Evolutionary conservation across 257 asterid genomes (phyloP).

Genomic region (Agastache rugosa): DNA sequence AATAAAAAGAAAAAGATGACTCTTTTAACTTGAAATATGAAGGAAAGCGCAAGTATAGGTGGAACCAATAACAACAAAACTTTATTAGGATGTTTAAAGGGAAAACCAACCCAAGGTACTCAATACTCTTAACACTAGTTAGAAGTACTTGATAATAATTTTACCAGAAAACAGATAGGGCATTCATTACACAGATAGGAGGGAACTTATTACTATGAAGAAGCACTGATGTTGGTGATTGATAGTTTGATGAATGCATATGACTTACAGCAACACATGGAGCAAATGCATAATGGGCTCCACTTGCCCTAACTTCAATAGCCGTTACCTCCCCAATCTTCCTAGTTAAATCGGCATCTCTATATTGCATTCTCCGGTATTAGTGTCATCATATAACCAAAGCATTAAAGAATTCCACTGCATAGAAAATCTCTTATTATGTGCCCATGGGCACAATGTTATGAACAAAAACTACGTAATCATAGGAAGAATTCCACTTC

Average conservation of each 20-base stretch:
- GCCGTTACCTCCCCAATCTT: conserved; percentile 92
- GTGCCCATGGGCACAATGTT: conserved; percentile 18
- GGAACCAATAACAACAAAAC: background rate
- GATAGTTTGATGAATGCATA: conserved; percentile 19
- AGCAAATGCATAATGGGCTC: conserved; percentile 89
- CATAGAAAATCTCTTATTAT: conserved; percentile 1
- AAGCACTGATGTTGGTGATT: conserved; percentile 18
- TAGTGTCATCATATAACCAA: conserved; percentile 23
- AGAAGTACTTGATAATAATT: background rate
- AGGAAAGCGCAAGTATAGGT: background rate
- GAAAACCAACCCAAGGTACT: conserved; percentile 10
- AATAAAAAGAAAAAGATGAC: background rate
- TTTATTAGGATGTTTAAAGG: background rate
- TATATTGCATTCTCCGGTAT: conserved; percentile 31
- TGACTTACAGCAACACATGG: conserved; percentile 98
- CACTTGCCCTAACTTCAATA: conserved; percentile 94
- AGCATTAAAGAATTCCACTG: conserved; percentile 26
- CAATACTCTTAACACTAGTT: background rate
- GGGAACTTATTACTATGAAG: background rate
- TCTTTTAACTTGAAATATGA: background rate
- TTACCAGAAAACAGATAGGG: background rate
- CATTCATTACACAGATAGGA: background rate
- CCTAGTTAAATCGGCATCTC: conserved; percentile 69
- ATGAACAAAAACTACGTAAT: background rate
- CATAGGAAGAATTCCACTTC: conserved; percentile 6